phyloP scores from a whole-genome alignment of 2,329 filamentous ascomycete genomes.

The Epichloe uncinata region DNA sequence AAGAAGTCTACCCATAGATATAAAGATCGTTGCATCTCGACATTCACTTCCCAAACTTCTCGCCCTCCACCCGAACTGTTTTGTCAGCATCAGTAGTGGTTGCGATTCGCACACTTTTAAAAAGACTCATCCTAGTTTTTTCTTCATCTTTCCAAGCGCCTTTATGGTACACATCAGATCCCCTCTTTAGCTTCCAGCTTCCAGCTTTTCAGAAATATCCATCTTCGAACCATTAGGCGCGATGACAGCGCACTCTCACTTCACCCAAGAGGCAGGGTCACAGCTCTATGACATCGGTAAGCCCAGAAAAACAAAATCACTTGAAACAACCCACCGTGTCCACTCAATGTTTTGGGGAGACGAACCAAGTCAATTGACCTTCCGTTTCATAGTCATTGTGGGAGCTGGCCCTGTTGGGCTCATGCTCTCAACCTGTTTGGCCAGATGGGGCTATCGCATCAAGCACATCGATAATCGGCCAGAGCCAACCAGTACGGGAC shows the following conservation, averaged over 20 bases:
- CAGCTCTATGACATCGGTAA: slow-evolving; percentile 32
- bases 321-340: not conserved
- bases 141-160: not conserved
- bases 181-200: not conserved
- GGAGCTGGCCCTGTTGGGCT: slow-evolving; percentile 83
- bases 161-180: not conserved
- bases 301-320: not conserved
- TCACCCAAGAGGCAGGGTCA: not conserved
- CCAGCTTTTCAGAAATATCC: not conserved
- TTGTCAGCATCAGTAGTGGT: not conserved
- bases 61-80: not conserved
- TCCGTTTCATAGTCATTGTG: slow-evolving; percentile 52
- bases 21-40: not conserved
- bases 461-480: slow-evolving; percentile 89
- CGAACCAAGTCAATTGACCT: not conserved
- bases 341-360: not conserved
- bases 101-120: not conserved
- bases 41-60: not conserved
- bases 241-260: not conserved
- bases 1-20: not conserved
- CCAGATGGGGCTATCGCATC: slow-evolving; percentile 87
- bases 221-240: not conserved
- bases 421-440: slow-evolving; percentile 75
- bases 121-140: not conserved
- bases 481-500: slow-evolving; percentile 71